Conservation (phyloP, 2,329 filamentous ascomycete species). For the Alternaria postmessia region DNA sequence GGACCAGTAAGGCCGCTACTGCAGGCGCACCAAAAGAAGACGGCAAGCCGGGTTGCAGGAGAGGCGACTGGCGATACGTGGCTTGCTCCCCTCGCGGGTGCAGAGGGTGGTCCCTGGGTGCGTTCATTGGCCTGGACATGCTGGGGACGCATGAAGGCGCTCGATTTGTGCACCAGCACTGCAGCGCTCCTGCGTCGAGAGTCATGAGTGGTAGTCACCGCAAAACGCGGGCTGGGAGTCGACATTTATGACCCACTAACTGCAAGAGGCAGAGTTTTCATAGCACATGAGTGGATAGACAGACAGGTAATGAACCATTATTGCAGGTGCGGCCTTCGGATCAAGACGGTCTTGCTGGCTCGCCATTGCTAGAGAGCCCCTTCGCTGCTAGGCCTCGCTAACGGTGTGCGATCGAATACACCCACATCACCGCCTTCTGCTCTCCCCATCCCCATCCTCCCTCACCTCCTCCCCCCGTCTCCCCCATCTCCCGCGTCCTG, state of each 20-base stretch:
- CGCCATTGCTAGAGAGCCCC: constrained; percentile 4
- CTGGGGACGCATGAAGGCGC: constrained; percentile 18
- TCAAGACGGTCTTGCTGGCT: constrained; percentile 11
- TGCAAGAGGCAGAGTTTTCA: constrained; percentile 33
- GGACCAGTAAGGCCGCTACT: constrained; percentile 19
- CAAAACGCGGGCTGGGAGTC: constrained; percentile 25
- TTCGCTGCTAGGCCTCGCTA: constrained; percentile 18
- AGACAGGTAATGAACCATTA: constrained; percentile 29
- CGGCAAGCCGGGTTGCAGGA: constrained; percentile 14
- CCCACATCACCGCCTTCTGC: constrained; percentile 16
- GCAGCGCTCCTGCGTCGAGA: constrained; percentile 25
- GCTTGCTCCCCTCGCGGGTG: constrained; percentile 35
- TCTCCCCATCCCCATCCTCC: constrained; percentile 12
- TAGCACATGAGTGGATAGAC: constrained; percentile 25
- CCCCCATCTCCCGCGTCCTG: constrained; percentile 18
- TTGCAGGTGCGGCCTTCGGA: constrained; percentile 23
- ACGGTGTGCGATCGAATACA: constrained; percentile 10
- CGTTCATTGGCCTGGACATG: constrained; percentile 34
- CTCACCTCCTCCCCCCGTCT: constrained; percentile 16
- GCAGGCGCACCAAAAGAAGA: constrained; percentile 20
- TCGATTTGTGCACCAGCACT: constrained; percentile 37
- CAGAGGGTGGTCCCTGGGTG: constrained; percentile 33
- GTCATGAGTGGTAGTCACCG: constrained; percentile 34
- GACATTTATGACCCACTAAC: constrained; percentile 29
- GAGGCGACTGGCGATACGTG: constrained; percentile 31